Percentiles rank a stretch among this genome's conserved stretches.
Conservation (phyloP, 1,284 basidiomycete species). For the Puccinia brachypodii region DNA sequence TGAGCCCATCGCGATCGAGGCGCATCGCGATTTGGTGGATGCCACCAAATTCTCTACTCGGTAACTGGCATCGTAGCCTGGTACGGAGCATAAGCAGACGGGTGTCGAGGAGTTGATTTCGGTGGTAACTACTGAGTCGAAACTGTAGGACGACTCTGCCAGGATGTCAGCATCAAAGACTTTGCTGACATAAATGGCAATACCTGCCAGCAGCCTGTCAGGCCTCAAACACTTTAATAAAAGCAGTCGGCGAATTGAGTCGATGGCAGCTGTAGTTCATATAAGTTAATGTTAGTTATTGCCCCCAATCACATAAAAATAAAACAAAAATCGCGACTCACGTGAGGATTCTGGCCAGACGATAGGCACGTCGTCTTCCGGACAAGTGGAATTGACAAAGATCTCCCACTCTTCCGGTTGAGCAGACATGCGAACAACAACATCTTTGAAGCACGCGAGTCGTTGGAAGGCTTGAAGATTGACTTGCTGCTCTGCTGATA, state of each 20-base stretch:
- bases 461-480: constrained; percentile 59
- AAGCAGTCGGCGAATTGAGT: constrained; percentile 72
- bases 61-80: constrained; percentile 96
- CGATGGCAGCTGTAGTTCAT: constrained; percentile 64
- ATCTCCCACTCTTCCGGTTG: constrained; percentile 71
- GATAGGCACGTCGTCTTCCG: constrained; percentile 69
- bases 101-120: constrained; percentile 79
- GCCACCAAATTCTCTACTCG: constrained; percentile 84
- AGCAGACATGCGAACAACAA: constrained; percentile 68
- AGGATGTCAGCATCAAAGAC: constrained; percentile 81
- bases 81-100: constrained; percentile 83
- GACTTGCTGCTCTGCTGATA: constrained; percentile 65
- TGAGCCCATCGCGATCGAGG: constrained; percentile 95
- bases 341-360: constrained; percentile 64
- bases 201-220: constrained; percentile 80
- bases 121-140: constrained; percentile 71
- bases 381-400: constrained; percentile 70
- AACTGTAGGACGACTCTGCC: constrained; percentile 69
- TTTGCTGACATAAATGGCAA: constrained; percentile 69
- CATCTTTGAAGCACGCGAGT: constrained; percentile 70
- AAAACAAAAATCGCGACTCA: constrained; percentile 50
- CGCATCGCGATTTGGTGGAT: constrained; percentile 66
- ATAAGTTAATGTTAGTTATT: neutral
- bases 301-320: neutral
- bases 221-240: constrained; percentile 86